Conservation (phyloP, 176 grass and related monocot species). For the Lolium perenne region DNA sequence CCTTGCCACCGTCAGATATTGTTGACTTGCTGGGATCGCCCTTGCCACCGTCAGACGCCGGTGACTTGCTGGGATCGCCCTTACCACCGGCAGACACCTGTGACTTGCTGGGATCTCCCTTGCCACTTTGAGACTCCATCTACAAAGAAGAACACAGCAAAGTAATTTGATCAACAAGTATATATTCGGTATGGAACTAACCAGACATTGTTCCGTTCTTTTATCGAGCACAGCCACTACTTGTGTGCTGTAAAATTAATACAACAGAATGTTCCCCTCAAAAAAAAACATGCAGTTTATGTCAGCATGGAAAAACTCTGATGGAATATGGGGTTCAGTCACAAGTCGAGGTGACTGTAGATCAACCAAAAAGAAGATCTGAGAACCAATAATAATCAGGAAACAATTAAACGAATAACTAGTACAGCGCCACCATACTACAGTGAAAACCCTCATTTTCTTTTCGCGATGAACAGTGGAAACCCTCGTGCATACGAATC, state of each 20-base stretch:
- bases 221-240: not conserved
- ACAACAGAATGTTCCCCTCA: too few relatives aligned
- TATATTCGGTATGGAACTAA: not conserved
- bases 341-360: not conserved
- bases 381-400: too few relatives aligned
- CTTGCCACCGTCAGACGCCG: not conserved
- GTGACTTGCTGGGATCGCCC: not conserved
- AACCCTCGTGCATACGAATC: not conserved
- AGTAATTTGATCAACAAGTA: not conserved
- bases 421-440: not conserved
- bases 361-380: not conserved
- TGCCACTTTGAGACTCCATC: slow-evolving; percentile 10
- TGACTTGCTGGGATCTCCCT: not conserved
- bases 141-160: not conserved
- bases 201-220: not conserved
- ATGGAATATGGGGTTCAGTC: not conserved
- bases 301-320: not conserved
- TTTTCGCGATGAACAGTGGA: not conserved
- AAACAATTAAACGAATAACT: not conserved
- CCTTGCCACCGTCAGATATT: not conserved
- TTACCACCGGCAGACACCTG: not conserved
- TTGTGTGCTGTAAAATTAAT: not conserved
- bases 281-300: too few relatives aligned
- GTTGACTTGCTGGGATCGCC: not conserved
- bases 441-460: not conserved